Evolutionary conservation across 768 basidiomycete genomes (phyloP), one percentile per base, ranked within the genome.

Genomic region (Sporobolomyces pararoseus): DNA sequence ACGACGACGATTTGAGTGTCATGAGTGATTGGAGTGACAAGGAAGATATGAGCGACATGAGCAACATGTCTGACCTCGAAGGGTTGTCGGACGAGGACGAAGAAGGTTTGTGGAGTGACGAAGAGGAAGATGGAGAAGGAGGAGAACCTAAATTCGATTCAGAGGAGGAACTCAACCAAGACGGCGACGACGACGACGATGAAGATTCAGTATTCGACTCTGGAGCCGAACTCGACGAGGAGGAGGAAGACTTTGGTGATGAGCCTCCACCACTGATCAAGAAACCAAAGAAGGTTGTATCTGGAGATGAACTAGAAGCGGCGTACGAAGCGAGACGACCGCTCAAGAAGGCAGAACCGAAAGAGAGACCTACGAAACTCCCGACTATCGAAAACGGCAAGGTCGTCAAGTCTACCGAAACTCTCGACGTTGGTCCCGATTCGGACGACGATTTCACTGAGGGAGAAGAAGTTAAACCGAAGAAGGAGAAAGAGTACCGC

Each of bases 211-310:
- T 46, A 7, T 60, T 59, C 42, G 68, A 65, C 32, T 59, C 63
- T 17, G 39, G 44, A 34, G 68, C 58, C 31, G 68, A 70, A 35
- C 54, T 75, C 13, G 74, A 76, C 29, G 80, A 86, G 27, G 87
- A 90, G 65, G 89, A 90, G 79, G 88, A 89, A 85, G 82, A 52
- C 32, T 25, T 44, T 29, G 63, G 58, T 25, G 64, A 65, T 31
- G 62, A 57, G 16, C 55, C 58, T 29, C 51, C 81, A 82, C 84
- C 58, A 75, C 80, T 29, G 80, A 84, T 55, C 80, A 84, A 69
- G 82, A 82, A 44, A 77, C 72, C 31, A 82, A 83, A 66, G 83
- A 82, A 53, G 82, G 88, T 54, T 82, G 84, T 58, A 83, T 88
- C 21, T 82, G 95, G 35, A 91, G 76, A 65, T 50, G 74, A 67